Percentiles rank a stretch among this genome's conserved stretches.
These are phyloP conservation scores for Teratosphaeria destructans DNA, from an alignment of 2,329 filamentous ascomycete species.

Conservation along the genomic window DNA sequence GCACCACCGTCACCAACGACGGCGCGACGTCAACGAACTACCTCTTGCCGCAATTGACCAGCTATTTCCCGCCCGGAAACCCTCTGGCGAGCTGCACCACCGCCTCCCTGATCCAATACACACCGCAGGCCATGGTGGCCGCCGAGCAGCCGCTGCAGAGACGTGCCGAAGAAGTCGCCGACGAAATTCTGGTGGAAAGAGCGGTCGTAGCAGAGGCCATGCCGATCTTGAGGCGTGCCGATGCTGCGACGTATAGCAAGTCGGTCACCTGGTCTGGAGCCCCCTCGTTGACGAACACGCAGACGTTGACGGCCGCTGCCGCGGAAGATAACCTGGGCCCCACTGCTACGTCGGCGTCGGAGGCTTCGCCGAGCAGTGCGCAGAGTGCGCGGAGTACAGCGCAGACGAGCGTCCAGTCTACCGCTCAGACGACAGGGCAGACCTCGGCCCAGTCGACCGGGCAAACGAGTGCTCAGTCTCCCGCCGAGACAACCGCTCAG, in stretches of 20 bases:
- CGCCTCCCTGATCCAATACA: conserved; percentile 1
- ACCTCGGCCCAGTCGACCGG: neutral
- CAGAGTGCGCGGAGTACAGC: neutral
- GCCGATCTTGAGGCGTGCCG: neutral
- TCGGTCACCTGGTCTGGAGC: neutral
- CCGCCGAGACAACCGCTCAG: neutral
- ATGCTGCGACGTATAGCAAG: neutral
- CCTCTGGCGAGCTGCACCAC: conserved; percentile 12
- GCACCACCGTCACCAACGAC: neutral
- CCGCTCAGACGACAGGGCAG: neutral
- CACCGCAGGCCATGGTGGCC: neutral
- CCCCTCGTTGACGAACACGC: neutral
- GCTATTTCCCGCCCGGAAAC: conserved; percentile 13
- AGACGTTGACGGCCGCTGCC: neutral
- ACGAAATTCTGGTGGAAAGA: neutral
- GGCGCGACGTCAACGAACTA: conserved; percentile 4
- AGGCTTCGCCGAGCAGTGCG: neutral
- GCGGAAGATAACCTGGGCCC: neutral
- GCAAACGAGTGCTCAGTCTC: neutral
- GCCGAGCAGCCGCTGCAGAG: neutral
- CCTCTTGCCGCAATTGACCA: conserved; percentile 9
- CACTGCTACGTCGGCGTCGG: neutral
- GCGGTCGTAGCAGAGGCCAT: neutral
- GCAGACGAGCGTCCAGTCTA: neutral
- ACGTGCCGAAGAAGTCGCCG: neutral